Base-by-base conservation (phyloP, 768 basidiomycete genomes). In the Strobilomyces echinocephalus region DNA sequence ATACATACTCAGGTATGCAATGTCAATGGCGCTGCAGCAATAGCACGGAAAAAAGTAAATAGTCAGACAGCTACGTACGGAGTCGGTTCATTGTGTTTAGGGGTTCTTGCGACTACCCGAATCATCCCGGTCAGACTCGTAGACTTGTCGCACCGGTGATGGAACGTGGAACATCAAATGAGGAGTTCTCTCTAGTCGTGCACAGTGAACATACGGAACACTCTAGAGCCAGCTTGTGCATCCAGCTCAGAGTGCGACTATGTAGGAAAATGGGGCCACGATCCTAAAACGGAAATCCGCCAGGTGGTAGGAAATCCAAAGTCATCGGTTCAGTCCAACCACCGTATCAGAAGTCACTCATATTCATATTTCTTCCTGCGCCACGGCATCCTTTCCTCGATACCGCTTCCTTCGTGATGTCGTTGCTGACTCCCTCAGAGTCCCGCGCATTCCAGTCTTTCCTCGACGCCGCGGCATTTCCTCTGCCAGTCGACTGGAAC, bases 401-500 rank as follows among this genome's bases (percentile, higher is more conserved):
- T 24, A 36, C 35, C 24, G 40, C 20, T 14, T 31, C n/a, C 42
- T 33, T 21, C 5, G 57, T 57, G 36, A 84, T 83, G 83, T 76
- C 85, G 28, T 73, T 88, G 50, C 76, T 89, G 63, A 81, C 84
- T 2, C 80, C 82, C 21, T 71, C 82, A 16, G 87, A 89, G 73
- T 78, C 81, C 5, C 75, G 80, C 67, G 82, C 80, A 28, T 81
- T 88, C 67, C 82, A 87, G 72, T 77, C 82, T 26, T 88, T 88
- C 63, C 78, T 88, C 53, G 81, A 84, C 58, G 63, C 74, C n/a
- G 54, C 67, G 16, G 61, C 68, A 34, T 68, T 71, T 31, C 64
- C 78, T 1, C 61, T 73, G 18, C 39, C 39, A 5, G 18, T 20
- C 26, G 81, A 82, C 66, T 84, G 81, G 81, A 69, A 70, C 46